Evolutionary conservation across 371 early-diverging fungal species (phyloP), one percentile per base, ranked within the genome.

Genomic region (Apophysomyces variabilis): DNA sequence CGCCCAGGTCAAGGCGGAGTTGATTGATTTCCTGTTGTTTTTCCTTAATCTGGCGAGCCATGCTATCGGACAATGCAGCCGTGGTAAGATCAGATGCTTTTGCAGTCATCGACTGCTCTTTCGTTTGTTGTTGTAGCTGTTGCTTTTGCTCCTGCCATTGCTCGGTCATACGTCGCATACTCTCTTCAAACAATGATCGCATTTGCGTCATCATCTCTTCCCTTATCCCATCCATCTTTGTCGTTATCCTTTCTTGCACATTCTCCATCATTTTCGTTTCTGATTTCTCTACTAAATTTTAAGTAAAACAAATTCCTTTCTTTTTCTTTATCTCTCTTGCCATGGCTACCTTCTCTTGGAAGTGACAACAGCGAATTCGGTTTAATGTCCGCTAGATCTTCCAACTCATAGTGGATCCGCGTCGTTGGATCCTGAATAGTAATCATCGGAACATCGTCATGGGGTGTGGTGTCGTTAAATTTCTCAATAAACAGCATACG

Each of bases 371-470:
- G 79, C 7, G 26, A n/a, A 5, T 50, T 50, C 21, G 82, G 73
- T 46, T 65, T 69, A 47, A 90, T 82, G 38, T 89, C 88, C 3
- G 58, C 43, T 60, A 85, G 50, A 56, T 89, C 84, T 66, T 89
- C 90, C 16, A 90, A 79, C 56, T 88, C 88, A 59, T 90, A 89
- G 18, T 81, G 78, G 61, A 87, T 77, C 37, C 75, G 70, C 5
- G 80, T 67, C 4, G 72, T 67, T 0, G 84, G 71, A 54, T 89
- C 88, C 36, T 76, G 82, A 38, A 90, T 84, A 57, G 88, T 85
- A 44, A 88, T 80, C 57, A 59, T 77, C 54, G 54, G 54, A 36
- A 38, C 37, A 32, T 35, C 57, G n/a, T 59, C 44, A 41, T 21
- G 54, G 9, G 41, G 7, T n/a, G 36, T 36, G 5, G 35, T 38